phyloP scores from a whole-genome alignment of 805 yeast genomes.

The Candida sphagnicola region DNA sequence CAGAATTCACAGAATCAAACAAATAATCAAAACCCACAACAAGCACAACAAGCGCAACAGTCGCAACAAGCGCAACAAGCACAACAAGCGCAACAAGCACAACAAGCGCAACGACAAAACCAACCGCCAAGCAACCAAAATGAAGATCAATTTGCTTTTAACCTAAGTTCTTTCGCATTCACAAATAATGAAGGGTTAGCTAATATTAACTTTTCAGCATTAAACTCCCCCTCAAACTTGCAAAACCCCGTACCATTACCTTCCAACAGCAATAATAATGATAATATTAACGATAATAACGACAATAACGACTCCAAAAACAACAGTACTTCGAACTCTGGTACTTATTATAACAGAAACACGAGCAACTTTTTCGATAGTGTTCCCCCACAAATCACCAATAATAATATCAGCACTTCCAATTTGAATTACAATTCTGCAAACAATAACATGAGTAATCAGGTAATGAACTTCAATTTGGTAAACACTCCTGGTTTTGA shows the following conservation, averaged over 20 bases:
- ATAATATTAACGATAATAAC: neutral
- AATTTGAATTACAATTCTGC: neutral
- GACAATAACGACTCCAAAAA: neutral
- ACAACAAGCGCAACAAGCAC: conserved; percentile 1
- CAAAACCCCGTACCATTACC: neutral
- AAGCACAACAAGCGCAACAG: neutral
- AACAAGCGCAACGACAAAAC: conserved; percentile 3
- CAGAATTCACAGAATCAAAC: conserved; percentile 2
- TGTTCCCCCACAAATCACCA: conserved; percentile 4
- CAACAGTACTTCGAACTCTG: neutral
- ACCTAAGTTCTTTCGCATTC: conserved; percentile 31
- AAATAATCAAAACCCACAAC: neutral
- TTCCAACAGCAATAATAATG: neutral
- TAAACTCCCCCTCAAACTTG: conserved; percentile 2
- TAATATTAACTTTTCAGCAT: conserved; percentile 3
- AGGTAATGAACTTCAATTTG: neutral
- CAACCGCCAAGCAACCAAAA: conserved; percentile 4
- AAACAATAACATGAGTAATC: neutral
- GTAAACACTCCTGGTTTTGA: conserved; percentile 3
- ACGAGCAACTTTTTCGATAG: conserved; percentile 3
- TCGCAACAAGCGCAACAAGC: neutral
- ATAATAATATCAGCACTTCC: neutral
- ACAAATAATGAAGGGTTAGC: conserved; percentile 15
- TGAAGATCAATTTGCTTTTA: conserved; percentile 31
- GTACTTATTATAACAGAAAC: neutral